Base-by-base conservation (phyloP, 139 green algal genomes). In the Micractinium conductrix region DNA sequence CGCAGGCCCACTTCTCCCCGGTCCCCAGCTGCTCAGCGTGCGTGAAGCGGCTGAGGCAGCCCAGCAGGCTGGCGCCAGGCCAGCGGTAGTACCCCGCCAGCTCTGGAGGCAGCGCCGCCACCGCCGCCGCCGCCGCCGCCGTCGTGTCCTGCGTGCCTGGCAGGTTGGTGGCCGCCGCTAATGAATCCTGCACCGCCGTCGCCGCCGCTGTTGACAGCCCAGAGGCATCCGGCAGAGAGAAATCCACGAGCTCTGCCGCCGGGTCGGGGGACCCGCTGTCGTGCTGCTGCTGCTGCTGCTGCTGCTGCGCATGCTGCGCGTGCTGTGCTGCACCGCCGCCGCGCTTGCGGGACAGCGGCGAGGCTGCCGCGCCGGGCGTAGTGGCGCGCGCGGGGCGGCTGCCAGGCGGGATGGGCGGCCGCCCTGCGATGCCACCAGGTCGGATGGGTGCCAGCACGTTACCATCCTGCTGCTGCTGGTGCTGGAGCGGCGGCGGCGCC, bases 1-100 rank as follows among this genome's bases (percentile, higher is more conserved):
- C 75, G 89, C 94, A 97, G 40, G 76, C 72, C 92, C 93, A 96
- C 1, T 65, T 58, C 58, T 92, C 91, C 3, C 63, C 84, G 0
- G 69, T 37, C 0, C 84, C 86, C 8, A 98, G 88, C 2, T 69
- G 78, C 89, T 98, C 78, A 19, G 30, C 78, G 0, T n/a, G 60
- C 2, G 78, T 83, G 78, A 75, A 83, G 42, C 92, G 84, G 40
- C 91, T 81, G 63, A 98, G 88, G 90, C 95, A 98, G 65, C 90
- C 91, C 21, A 89, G 35, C 53, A 98, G 87, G 10, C 84, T 87
- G 30, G 83, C 84, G 24, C 74, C 86, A 30, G 86, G 86, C 86
- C 86, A 90, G 24, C 79, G 62, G 40, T 81, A 55, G 71, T 86
- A 90, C 21, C 65, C 63, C 9, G 42, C 74, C 62, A 88, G 81